Conservation (phyloP, 768 basidiomycete genomes). For the Trametes meyenii region DNA sequence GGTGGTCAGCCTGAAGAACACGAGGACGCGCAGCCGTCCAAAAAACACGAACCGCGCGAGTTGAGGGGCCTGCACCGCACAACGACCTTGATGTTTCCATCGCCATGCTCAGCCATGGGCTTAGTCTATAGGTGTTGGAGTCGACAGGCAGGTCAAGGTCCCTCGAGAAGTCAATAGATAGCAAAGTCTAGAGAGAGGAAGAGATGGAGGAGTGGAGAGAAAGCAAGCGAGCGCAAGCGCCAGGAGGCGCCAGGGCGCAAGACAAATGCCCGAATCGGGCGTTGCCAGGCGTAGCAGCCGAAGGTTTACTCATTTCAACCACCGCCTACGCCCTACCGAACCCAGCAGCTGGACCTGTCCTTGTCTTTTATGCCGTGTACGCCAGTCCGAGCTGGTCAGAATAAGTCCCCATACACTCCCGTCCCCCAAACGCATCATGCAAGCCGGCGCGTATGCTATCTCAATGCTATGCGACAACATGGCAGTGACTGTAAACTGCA, state of each 20-base stretch:
- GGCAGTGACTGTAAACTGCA: too few relatives aligned
- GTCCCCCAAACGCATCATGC: too few relatives aligned
- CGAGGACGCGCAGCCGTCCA: not conserved
- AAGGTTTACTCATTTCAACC: not conserved
- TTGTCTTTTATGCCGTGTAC: too few relatives aligned
- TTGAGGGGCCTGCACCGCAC: slow-evolving; percentile 98
- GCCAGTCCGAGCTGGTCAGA: too few relatives aligned
- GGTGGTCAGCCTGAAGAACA: not conserved
- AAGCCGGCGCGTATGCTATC: too few relatives aligned
- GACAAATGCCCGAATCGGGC: slow-evolving; percentile 1
- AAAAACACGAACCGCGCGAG: slow-evolving; percentile 69
- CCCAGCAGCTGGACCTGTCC: too few relatives aligned
- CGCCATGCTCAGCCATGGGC: slow-evolving; percentile 73
- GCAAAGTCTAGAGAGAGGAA: slow-evolving; percentile 9
- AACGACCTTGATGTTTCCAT: slow-evolving; percentile 91
- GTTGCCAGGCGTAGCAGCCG: slow-evolving; percentile 11
- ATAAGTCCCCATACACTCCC: too few relatives aligned
- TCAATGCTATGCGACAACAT: too few relatives aligned
- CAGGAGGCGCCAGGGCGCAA: not conserved
- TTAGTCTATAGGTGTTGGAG: not conserved
- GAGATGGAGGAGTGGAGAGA: not conserved
- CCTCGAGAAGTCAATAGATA: not conserved
- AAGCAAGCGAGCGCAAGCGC: slow-evolving; percentile 5
- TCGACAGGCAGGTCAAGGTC: not conserved
- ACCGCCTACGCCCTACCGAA: too few relatives aligned